Base-by-base conservation (phyloP, 306 rosid genomes). In the Fagus sylvatica region DNA sequence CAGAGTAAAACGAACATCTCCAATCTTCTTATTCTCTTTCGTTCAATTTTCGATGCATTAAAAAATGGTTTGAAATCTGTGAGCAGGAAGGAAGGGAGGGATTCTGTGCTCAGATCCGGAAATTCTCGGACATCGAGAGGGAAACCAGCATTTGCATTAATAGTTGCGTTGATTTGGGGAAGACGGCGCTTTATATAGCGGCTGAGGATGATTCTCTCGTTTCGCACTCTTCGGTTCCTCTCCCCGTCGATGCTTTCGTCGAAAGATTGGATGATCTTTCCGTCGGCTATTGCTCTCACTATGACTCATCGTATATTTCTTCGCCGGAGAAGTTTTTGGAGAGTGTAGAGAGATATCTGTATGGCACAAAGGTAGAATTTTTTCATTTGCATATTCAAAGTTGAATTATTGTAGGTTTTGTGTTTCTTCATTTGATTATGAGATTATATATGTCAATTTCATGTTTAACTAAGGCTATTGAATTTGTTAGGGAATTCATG, bases 161-260 rank as follows among this genome's bases (percentile, higher is more conserved):
- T 80, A 85, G 95, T 33, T 69, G 74, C 37, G 93, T 92, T 77
- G 98, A 95, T 88, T 85, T 92, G 84, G 98, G 95, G 48, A 92
- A 80, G 81, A 81, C 95, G 11, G 97, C 97, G 77, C 93, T 92
- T 32, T 90, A 79, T 56, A 86, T 92, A 37, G 97, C 95, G 7
- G 97, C 98, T 53, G 98, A 95, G 86, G 98, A 95, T 88, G 98
- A 92, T 87, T 95, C 97, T 43, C 87, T 95, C 2, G 89, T 92
- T 56, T 95, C 97, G 19, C 97, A 95, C 88, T 95, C 98, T 0
- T 95, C 97, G 0, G 98, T 95, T 81, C 97, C 97, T 7, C 97
- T 92, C 71, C 97, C 98, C 0, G 93, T 92, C 3, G 97, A 94
- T 84, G 95, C 91, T 80, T 94, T 90, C 73, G 39, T 90, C 36